Evolutionary conservation across 2,329 filamentous ascomycete species (phyloP), one percentile per base, ranked within the genome.

Genomic region (Ceratocystis papillata): DNA sequence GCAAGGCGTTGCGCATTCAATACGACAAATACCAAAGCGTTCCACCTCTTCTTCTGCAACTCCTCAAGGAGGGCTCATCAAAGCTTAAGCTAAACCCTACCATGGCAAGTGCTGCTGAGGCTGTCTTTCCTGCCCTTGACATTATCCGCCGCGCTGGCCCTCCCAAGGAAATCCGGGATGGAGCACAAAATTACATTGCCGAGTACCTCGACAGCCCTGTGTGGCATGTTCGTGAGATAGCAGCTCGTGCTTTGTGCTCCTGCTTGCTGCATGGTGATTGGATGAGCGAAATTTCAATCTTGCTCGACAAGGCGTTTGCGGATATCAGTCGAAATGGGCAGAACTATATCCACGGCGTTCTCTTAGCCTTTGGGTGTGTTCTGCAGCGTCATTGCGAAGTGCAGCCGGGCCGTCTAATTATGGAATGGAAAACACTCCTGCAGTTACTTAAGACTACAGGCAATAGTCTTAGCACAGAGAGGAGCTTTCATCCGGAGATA

Each of bases 171-270:
- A 75, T 83, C 67, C 77, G 81, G 1, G 75, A 78, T 1, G 78
- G 81, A 60, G 81, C 91, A 4, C 80, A 83, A 70, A 71, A 74
- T 2, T 79, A 82, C 60, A 83, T 93, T 6, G 74, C 80, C 5
- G 79, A 78, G 53, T 85, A 92, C 65, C 78, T 90, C 2, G 81
- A 79, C 10, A 90, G 86, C 69, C 81, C 81, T 0, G 82, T 90
- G 20, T 94, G 90, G 90, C 88, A 91, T 72, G 83, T 94, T 5
- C 80, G 90, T 62, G 89, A 93, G 71, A 90, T 92, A 73, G 88
- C 89, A 0, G 88, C 89, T 0, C 81, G 87, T 17, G 89, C 89
- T 0, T 77, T 89, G 12, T 85, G 83, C 71, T 85, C 84, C 0
- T 84, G 87, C 68, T 74, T 86, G 25, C 73, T 85, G 1, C 77